phyloP scores from a whole-genome alignment of 495 filamentous ascomycete species.

The Aspergillus bridgeri region DNA sequence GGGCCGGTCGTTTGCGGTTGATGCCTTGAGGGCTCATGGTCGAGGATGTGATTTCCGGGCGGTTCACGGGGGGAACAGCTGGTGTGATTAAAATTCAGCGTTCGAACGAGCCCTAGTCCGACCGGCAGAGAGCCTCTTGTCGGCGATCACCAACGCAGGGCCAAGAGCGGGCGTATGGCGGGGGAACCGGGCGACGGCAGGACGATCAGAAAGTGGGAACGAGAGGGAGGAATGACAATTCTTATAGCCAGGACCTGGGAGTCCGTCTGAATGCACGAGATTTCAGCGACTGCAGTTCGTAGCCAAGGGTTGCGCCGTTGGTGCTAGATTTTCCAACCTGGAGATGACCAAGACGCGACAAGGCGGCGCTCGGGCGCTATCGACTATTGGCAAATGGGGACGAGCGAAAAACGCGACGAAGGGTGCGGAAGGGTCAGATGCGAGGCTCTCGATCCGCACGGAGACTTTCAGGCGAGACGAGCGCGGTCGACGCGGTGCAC shows the following conservation, averaged over 20 bases:
- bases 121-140: background rate
- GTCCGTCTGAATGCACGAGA: no score
- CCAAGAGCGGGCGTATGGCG: background rate
- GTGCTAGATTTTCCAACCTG: background rate
- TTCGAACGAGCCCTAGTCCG: background rate
- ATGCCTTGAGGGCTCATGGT: conserved; percentile 44
- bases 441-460: background rate
- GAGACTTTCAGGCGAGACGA: background rate
- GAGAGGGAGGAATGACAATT: background rate
- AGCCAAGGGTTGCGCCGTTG: background rate
- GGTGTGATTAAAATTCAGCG: background rate
- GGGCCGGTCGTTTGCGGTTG: conserved; percentile 68
- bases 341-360: background rate
- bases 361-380: background rate
- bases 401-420: background rate
- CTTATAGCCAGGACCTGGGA: background rate
- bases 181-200: background rate
- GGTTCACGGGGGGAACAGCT: background rate
- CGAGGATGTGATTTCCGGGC: conserved; percentile 10
- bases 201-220: background rate
- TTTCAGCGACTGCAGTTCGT: background rate
- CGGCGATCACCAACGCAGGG: background rate
- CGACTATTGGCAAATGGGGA: background rate
- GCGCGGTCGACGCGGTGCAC: background rate
- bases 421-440: background rate